phyloP scores from a whole-genome alignment of 345 rosid genomes.

The Geranium rotundifolium region DNA sequence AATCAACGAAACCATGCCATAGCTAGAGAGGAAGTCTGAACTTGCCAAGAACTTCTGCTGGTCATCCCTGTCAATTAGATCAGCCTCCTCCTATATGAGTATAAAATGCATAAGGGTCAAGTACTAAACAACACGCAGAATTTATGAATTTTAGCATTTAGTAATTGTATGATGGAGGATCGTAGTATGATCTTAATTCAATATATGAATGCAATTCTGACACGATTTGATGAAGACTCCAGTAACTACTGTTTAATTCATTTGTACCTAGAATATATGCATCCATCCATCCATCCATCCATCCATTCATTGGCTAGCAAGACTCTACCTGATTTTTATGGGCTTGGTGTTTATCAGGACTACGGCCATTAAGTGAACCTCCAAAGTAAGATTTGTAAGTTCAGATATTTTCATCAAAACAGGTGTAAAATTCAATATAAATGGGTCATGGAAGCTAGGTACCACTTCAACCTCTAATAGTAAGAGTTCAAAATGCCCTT shows the following conservation, averaged over 20 bases:
- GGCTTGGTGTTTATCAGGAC: too few relatives aligned
- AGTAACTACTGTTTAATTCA: not conserved
- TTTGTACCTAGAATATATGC: not conserved
- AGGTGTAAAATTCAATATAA: too few relatives aligned
- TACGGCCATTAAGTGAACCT: too few relatives aligned
- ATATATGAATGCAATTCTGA: too few relatives aligned
- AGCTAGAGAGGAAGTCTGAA: conserved; percentile 70
- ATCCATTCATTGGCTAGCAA: not conserved
- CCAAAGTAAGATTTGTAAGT: too few relatives aligned
- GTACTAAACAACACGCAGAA: not conserved
- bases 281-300: not conserved
- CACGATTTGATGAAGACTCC: too few relatives aligned
- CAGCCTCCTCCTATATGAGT: conserved; percentile 51
- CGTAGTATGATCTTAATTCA: not conserved
- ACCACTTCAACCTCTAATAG: too few relatives aligned
- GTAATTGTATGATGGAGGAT: not conserved
- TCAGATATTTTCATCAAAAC: too few relatives aligned
- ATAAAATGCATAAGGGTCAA: not conserved
- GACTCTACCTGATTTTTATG: not conserved
- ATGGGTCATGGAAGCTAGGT: too few relatives aligned
- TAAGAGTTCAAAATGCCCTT: too few relatives aligned
- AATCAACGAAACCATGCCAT: conserved; percentile 47
- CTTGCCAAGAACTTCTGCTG: conserved; percentile 63
- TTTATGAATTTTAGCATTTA: not conserved
- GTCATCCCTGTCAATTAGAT: conserved; percentile 63